Evolutionary conservation across 164 flowering plant genomes (phyloP), one percentile per base, ranked within the genome.

Genomic region (Umbilicus rupestris): DNA sequence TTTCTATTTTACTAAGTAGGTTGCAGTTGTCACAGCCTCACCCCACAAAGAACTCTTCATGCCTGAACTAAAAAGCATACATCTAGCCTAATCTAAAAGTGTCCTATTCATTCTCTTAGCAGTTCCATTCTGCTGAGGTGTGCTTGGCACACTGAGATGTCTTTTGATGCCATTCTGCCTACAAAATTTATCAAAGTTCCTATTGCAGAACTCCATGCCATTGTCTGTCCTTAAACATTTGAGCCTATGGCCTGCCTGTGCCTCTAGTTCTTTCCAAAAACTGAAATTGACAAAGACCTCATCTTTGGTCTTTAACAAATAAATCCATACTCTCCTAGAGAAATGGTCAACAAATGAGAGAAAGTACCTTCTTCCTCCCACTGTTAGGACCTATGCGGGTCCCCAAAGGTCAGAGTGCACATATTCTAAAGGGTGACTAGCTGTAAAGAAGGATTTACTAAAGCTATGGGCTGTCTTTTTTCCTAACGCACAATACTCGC

Each of bases 61-160:
- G 24, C 67, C 35, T 3, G 50, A 19, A 42, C 24, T 24, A 0
- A 44, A 2, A 8, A 64, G 17, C 39, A 44, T 41, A 12, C 29
- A 65, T 8, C 55, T 65, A 1, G 39, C 67, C 41, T 30, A 20
- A 15, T 41, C 52, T 1, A 65, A 20, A 3, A 65, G 4, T 12
- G 66, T 64, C 22, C 66, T 7, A n/a, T 64, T 64, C 7, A 63
- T 1, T 19, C 66, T 16, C 20, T 39, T 46, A 5, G 66, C 66
- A 17, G 19, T 11, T 0, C 67, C 52, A 65, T 65, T 65, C 12
- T 41, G 50, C 9, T 65, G 67, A 17, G 67, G 52, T 11, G 55
- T 65, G 17, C 12, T 2, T 0, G 0, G n/a, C 14, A 19, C 17
- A 62, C 41, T 62, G 3, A 19, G 31, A 10, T 29, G 65, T 33